Base-by-base conservation (phyloP, 768 basidiomycete genomes). In the Rhodotorula diobovata region DNA sequence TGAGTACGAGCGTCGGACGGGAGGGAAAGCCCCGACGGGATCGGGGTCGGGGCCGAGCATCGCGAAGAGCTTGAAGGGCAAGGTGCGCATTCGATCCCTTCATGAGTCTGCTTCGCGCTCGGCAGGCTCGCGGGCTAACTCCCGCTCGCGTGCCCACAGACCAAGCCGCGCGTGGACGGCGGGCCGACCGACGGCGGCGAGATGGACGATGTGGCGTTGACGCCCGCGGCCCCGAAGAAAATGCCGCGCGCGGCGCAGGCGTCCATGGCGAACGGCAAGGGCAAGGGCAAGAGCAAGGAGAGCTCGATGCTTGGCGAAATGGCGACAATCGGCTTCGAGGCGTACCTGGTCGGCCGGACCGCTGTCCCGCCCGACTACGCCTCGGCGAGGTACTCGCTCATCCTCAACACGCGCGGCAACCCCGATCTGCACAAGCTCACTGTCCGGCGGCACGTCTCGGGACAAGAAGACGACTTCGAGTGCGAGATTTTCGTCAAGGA, bases 161-260 rank as follows among this genome's bases (percentile, higher is more conserved):
- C 54, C 54, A 55, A 53, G 51, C 28, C n/a, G n/a, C n/a, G 56
- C 6, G 14, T 14, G n/a, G 58, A 59, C 41, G 58, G 58, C 39
- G 58, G 41, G 9, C 58, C 58, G 18, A 59, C 58, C 28, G 58
- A 59, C n/a, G 58, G 37, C 41, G 58, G 58, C 39, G 58, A 59
- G 23, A 28, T n/a, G 15, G 54, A 55, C 54, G 15, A 2, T 11
- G 6, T 41, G 6, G 41, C 39, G 23, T 14, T n/a, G 21, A 4
- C 45, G 21, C 18, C 43, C 16, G 3, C 32, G 53, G 5, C 58
- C 20, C 18, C 8, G 18, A 8, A 16, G 30, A 30, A 46, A 28
- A 30, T 20, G 11, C 58, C 58, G 23, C 58, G 56, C n/a, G 59
- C 43, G 2, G n/a, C 43, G 20, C 7, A 7, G 15, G 21, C 7